Percentiles rank a stretch among this genome's conserved stretches.
Conservation (phyloP, 257 asterid species). For the Nicotiana tomentosiformis region DNA sequence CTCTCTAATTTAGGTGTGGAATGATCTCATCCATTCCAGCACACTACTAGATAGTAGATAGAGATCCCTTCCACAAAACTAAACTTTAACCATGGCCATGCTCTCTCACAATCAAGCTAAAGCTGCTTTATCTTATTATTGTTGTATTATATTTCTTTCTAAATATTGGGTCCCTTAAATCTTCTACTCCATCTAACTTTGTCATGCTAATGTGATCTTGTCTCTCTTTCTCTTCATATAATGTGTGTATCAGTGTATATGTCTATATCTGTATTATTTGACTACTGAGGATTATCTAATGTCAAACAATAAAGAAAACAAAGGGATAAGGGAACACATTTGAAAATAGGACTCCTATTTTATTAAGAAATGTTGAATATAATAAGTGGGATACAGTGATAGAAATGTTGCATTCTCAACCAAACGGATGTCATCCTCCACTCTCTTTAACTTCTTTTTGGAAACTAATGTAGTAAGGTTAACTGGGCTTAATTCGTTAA, state of each 20-base stretch:
- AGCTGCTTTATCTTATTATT: conserved; percentile 9
- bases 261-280: background rate
- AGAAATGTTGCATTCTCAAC: background rate
- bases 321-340: background rate
- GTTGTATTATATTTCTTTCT: background rate
- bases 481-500: too few relatives aligned
- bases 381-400: background rate
- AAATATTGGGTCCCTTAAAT: conserved; percentile 27
- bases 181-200: conserved; percentile 21
- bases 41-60: too few relatives aligned
- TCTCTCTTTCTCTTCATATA: conserved; percentile 20
- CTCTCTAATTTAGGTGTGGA: background rate
- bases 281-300: background rate
- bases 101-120: conserved; percentile 19
- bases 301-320: background rate
- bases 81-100: conserved; percentile 15
- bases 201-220: conserved; percentile 41
- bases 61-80: conserved; percentile 18
- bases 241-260: background rate
- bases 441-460: background rate
- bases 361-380: background rate
- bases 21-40: background rate
- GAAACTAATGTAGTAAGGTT: background rate
- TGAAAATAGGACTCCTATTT: background rate
- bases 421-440: background rate